A percentile compares a stretch with the other conserved stretches of the same genome.
These are phyloP conservation scores for Cinnamomum micranthum DNA, from an alignment of 164 flowering plant species.

Conservation along the genomic window DNA sequence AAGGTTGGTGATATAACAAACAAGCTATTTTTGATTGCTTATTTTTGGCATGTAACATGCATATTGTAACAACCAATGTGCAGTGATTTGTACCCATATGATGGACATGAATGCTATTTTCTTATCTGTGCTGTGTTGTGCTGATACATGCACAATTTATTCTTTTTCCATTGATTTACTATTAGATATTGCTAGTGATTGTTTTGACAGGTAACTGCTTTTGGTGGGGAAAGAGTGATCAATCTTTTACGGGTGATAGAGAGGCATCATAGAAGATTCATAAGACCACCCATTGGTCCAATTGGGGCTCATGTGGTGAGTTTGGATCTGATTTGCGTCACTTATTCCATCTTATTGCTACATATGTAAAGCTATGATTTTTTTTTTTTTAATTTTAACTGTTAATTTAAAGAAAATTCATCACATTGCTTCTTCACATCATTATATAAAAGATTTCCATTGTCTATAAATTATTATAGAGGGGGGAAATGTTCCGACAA, in stretches of 20 bases:
- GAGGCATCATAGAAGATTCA: conserved; percentile 50
- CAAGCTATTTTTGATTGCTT: neutral
- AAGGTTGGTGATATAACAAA: conserved; percentile 45
- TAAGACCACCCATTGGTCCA: conserved; percentile 88
- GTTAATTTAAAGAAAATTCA: too few species aligned
- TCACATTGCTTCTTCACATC: too few species aligned
- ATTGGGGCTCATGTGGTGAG: conserved; percentile 89
- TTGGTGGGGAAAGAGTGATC: conserved; percentile 84
- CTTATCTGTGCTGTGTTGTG: neutral
- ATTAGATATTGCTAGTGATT: neutral
- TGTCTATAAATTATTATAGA: too few species aligned
- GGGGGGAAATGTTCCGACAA: too few species aligned
- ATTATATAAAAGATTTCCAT: too few species aligned
- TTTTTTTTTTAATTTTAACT: too few species aligned
- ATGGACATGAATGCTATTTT: neutral
- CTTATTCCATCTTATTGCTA: neutral
- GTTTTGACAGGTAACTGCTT: conserved; percentile 72
- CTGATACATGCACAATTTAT: neutral
- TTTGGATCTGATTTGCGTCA: neutral
- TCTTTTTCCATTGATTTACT: neutral
- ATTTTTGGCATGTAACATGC: neutral
- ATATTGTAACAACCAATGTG: neutral
- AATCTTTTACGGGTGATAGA: conserved; percentile 66
- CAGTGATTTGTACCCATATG: neutral
- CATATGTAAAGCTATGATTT: too few species aligned